Conservation (phyloP, 495 filamentous ascomycete species). For the Lasiosphaeria miniovina region DNA sequence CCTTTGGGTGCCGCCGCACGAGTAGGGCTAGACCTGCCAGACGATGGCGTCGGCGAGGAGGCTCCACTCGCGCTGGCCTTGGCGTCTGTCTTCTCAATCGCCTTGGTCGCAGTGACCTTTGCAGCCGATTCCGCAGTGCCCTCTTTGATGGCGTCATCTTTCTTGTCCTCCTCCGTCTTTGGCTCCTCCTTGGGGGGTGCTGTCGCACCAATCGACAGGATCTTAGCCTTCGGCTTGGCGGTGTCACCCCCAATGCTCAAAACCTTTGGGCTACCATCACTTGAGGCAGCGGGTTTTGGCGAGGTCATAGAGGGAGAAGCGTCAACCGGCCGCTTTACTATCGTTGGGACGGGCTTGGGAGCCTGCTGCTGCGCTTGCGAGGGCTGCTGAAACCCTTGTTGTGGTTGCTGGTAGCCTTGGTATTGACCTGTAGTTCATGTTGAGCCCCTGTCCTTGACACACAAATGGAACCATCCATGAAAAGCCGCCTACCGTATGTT, state of each 20-base stretch:
- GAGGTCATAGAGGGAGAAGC: conserved; percentile 41
- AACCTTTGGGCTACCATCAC: conserved; percentile 49
- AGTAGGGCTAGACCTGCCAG: conserved; percentile 71
- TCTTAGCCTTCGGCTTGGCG: conserved; percentile 58
- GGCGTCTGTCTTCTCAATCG: conserved; percentile 80
- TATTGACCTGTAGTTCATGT: conserved; percentile 40
- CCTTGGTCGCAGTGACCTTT: conserved; percentile 60
- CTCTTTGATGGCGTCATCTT: conserved; percentile 48
- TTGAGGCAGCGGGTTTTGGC: conserved; percentile 45
- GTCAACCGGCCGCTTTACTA: conserved; percentile 61
- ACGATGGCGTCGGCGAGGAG: conserved; percentile 72
- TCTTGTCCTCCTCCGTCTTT: conserved; percentile 39
- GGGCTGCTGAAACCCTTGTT: conserved; percentile 33
- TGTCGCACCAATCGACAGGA: conserved; percentile 56
- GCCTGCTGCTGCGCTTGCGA: conserved; percentile 55
- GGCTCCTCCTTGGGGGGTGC: conserved; percentile 35
- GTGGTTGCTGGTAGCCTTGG: conserved; percentile 44
- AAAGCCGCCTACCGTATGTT: conserved; percentile 49
- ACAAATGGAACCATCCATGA: conserved; percentile 19
- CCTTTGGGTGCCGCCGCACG: conserved; percentile 50
- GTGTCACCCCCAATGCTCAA: conserved; percentile 50
- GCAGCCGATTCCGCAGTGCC: conserved; percentile 56
- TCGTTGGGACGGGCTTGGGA: conserved; percentile 58
- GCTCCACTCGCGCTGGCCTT: conserved; percentile 63
- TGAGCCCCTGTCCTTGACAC: conserved; percentile 24